Evolutionary conservation across 73 alveolate genomes (phyloP).

Genomic region (Effrenium voratum): DNA sequence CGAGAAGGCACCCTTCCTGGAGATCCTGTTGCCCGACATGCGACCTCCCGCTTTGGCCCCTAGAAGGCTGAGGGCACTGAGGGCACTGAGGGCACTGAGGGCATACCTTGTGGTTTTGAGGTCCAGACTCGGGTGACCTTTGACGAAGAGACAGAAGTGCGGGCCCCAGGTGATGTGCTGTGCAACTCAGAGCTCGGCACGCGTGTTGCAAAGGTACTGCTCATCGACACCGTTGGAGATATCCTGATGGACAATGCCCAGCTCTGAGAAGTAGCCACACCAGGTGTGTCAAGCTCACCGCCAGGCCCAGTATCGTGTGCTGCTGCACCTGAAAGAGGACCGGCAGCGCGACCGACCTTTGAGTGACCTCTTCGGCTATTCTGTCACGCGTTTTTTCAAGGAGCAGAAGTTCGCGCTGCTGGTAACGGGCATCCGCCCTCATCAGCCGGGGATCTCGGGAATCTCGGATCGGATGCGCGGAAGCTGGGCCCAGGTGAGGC

Average conservation of each 20-base stretch:
- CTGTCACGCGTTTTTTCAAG: neutral
- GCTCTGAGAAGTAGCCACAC: neutral
- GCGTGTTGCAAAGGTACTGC: slow-evolving; percentile 43
- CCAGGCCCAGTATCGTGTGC: slow-evolving; percentile 85
- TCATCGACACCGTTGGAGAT: slow-evolving; percentile 72
- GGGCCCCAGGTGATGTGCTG: neutral
- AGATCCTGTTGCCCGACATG: slow-evolving; percentile 64
- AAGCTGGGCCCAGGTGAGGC: too few species aligned
- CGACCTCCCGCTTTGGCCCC: slow-evolving; percentile 63
- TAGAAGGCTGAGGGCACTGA: neutral
- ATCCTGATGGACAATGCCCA: slow-evolving; percentile 42
- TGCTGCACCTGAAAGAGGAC: slow-evolving; percentile 75
- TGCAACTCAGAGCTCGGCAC: too few species aligned
- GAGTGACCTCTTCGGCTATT: neutral
- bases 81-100: neutral
- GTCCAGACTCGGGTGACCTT: slow-evolving; percentile 83
- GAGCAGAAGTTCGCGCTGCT: slow-evolving; percentile 76
- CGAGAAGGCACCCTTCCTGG: slow-evolving; percentile 47
- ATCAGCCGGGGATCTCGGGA: too few species aligned
- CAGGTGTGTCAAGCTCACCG: neutral
- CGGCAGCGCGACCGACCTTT: neutral
- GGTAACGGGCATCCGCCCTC: slow-evolving; percentile 83
- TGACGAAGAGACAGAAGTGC: slow-evolving; percentile 44
- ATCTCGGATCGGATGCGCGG: too few species aligned
- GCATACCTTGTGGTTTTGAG: neutral